Percentiles rank a stretch among this genome's conserved stretches.
These are phyloP conservation scores for Solanum megistacrolobum DNA, from an alignment of 257 asterid species.

Conservation along the genomic window DNA sequence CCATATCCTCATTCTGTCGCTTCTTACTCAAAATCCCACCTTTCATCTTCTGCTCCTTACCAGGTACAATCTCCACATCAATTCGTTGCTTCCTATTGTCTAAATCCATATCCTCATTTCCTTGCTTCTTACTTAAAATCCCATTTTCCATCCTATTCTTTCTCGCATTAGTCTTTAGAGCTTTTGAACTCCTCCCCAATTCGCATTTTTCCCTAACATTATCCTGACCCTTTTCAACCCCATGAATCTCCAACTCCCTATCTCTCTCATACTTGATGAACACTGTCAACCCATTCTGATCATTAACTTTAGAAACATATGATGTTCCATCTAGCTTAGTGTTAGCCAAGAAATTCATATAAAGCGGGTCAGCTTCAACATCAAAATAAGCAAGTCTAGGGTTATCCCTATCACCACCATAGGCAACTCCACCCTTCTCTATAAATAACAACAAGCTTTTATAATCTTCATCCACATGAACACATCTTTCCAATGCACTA, in stretches of 20 bases:
- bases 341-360: constrained; percentile 1
- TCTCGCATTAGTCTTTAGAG: not conserved
- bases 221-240: not conserved
- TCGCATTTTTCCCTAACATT: not conserved
- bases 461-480: not conserved
- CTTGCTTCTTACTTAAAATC: not conserved
- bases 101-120: not conserved
- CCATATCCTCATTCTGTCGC: not conserved
- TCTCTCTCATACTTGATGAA: constrained; percentile 5
- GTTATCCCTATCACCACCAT: not conserved
- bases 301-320: constrained; percentile 3
- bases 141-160: not conserved
- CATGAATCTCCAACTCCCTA: not conserved
- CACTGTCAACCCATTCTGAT: not conserved
- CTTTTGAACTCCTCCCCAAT: not conserved
- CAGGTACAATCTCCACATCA: not conserved
- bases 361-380: constrained; percentile 9
- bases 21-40: not conserved
- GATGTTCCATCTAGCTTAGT: constrained; percentile 1
- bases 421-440: not conserved
- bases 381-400: not conserved
- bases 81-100: not conserved
- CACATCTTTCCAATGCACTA: not conserved
- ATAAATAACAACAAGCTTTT: not conserved
- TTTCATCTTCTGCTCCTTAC: not conserved